A percentile compares a stretch with the other conserved stretches of the same genome.
phyloP scores from a whole-genome alignment of 2,329 filamentous ascomycete species.

The Pseudopyricularia cyperi region DNA sequence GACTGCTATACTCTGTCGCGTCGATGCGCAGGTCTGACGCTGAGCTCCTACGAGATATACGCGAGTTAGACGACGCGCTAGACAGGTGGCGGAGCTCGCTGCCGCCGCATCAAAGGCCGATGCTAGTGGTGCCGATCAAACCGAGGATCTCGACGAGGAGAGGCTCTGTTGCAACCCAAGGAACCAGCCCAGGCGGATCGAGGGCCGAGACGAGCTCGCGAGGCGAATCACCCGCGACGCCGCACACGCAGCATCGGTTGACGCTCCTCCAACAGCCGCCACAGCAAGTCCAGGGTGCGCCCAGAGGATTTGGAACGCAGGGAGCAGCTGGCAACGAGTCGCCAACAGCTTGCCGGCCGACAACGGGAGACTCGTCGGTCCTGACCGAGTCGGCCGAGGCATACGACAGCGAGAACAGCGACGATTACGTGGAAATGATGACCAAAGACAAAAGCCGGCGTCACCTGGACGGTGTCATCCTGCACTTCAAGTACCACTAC shows the following conservation, averaged over 20 bases:
- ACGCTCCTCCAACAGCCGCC: not conserved
- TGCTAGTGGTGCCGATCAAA: constrained; percentile 13
- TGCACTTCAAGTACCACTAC: constrained; percentile 42
- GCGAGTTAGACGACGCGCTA: constrained; percentile 42
- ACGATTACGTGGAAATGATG: constrained; percentile 23
- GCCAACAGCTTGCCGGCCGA: not conserved
- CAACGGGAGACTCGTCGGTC: too few species aligned
- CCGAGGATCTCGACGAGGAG: not conserved
- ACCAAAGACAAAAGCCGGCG: constrained; percentile 9
- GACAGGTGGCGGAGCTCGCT: constrained; percentile 40
- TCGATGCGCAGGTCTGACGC: constrained; percentile 35
- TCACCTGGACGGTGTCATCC: constrained; percentile 10
- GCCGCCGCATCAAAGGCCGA: constrained; percentile 28
- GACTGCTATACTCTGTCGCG: constrained; percentile 31
- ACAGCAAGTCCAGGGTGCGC: not conserved
- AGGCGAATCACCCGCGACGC: not conserved
- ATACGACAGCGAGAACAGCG: not conserved
- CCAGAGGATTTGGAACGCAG: too few species aligned
- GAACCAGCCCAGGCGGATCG: constrained; percentile 3
- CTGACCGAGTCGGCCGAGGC: not conserved
- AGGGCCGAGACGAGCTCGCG: not conserved
- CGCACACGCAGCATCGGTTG: not conserved
- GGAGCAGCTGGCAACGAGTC: not conserved
- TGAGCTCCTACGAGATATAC: constrained; percentile 38
- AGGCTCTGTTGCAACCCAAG: constrained; percentile 6